These are phyloP conservation scores for Knufia petricola DNA, from an alignment of 2,329 filamentous ascomycete genomes.

Conservation along the genomic window DNA sequence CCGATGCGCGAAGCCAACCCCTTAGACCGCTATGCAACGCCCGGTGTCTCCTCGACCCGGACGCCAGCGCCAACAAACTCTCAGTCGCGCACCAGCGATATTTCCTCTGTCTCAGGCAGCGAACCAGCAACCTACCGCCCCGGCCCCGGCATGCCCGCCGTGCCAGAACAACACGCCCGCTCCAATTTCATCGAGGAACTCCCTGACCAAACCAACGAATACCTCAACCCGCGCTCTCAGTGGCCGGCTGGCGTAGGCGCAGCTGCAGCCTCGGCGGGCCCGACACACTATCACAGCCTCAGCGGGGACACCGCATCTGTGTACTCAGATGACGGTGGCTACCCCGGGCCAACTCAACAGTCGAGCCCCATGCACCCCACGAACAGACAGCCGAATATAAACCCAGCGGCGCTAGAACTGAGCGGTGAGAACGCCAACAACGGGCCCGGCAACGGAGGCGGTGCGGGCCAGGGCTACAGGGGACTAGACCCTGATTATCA, in stretches of 20 bases:
- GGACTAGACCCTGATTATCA: conserved; percentile 4
- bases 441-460: not conserved
- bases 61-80: not conserved
- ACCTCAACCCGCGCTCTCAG: not conserved
- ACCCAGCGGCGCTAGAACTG: not conserved
- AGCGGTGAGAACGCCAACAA: not conserved
- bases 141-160: conserved; percentile 5
- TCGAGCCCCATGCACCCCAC: not conserved
- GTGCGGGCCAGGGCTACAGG: not conserved
- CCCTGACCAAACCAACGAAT: conserved; percentile 3
- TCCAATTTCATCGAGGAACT: not conserved
- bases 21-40: conserved; percentile 4
- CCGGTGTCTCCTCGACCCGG: not conserved
- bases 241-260: too few relatives aligned
- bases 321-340: conserved; percentile 4
- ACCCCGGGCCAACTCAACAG: too few relatives aligned
- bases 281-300: not conserved
- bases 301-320: not conserved
- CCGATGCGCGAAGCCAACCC: conserved; percentile 11
- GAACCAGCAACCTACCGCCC: conserved; percentile 3
- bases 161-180: not conserved
- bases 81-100: conserved; percentile 4
- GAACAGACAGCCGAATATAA: not conserved
- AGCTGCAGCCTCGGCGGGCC: not conserved
- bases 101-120: not conserved